phyloP scores from a whole-genome alignment of 73 alveolate species.

The Stentor coeruleus region DNA sequence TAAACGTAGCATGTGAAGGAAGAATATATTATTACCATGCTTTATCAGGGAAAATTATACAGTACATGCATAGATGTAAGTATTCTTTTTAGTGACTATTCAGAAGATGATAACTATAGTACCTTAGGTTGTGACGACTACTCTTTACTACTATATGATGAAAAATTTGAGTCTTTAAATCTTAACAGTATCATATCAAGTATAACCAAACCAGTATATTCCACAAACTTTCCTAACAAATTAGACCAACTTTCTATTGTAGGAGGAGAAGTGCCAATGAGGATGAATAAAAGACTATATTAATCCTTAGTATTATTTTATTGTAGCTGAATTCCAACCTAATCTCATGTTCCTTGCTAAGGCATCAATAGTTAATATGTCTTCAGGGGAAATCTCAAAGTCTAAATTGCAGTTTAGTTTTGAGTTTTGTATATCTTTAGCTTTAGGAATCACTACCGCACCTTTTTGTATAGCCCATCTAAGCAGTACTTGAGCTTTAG shows the following conservation, averaged over 20 bases:
- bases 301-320: too few relatives aligned
- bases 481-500: constrained; percentile 61
- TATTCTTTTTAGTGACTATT: constrained; percentile 37
- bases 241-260: constrained; percentile 73
- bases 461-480: constrained; percentile 80
- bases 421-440: constrained; percentile 54
- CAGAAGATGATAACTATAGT: constrained; percentile 43
- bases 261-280: constrained; percentile 57
- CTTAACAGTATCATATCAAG: constrained; percentile 27
- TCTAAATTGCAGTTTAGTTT: constrained; percentile 66
- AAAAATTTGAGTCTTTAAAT: constrained; percentile 27
- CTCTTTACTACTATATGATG: constrained; percentile 46
- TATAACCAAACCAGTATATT: constrained; percentile 38
- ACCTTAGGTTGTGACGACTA: constrained; percentile 52
- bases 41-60: constrained; percentile 46
- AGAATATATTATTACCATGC: constrained; percentile 56
- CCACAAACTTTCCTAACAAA: constrained; percentile 58
- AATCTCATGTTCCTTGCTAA: not conserved
- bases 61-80: constrained; percentile 28
- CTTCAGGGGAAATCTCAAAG: not conserved
- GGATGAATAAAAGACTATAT: too few relatives aligned
- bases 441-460: constrained; percentile 67
- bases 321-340: not conserved
- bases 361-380: not conserved
- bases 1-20: constrained; percentile 51